These are phyloP conservation scores for Mortierella sp. DNA, from an alignment of 371 early-diverging fungal genomes.

Conservation along the genomic window DNA sequence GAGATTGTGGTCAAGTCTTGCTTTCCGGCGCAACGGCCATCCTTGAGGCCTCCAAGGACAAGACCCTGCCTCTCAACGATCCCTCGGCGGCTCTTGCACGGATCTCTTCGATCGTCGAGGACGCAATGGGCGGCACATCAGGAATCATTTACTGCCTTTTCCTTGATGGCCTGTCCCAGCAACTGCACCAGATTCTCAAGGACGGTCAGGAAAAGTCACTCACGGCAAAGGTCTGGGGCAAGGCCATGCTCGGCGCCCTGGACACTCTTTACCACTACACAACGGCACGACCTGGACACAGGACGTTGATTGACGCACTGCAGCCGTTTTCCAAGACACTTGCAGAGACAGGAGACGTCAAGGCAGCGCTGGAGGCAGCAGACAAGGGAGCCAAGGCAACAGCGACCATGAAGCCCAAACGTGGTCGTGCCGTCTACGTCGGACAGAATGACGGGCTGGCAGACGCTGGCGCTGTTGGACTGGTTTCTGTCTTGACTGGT, in stretches of 20 bases:
- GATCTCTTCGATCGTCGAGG: slow-evolving; percentile 77
- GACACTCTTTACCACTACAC: slow-evolving; percentile 77
- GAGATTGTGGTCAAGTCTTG: slow-evolving; percentile 86
- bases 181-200: slow-evolving; percentile 49
- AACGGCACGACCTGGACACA: slow-evolving; percentile 80
- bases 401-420: slow-evolving; percentile 66
- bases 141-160: slow-evolving; percentile 85
- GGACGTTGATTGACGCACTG: slow-evolving; percentile 85
- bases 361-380: slow-evolving; percentile 70
- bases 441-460: slow-evolving; percentile 69
- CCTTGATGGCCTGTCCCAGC: slow-evolving; percentile 77
- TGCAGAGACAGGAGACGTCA: slow-evolving; percentile 43
- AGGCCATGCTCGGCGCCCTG: slow-evolving; percentile 62
- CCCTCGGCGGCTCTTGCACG: slow-evolving; percentile 61
- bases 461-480: slow-evolving; percentile 81
- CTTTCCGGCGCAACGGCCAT: slow-evolving; percentile 74
- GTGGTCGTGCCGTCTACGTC: slow-evolving; percentile 83
- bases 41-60: slow-evolving; percentile 58
- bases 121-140: slow-evolving; percentile 83
- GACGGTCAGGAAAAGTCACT: slow-evolving; percentile 13
- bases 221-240: slow-evolving; percentile 34
- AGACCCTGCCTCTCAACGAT: slow-evolving; percentile 59
- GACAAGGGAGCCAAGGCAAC: slow-evolving; percentile 72
- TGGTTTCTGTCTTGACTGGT: slow-evolving; percentile 70
- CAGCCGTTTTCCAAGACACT: slow-evolving; percentile 75